phyloP scores from a whole-genome alignment of 2,329 filamentous ascomycete genomes.

The Diplodia intermedia region DNA sequence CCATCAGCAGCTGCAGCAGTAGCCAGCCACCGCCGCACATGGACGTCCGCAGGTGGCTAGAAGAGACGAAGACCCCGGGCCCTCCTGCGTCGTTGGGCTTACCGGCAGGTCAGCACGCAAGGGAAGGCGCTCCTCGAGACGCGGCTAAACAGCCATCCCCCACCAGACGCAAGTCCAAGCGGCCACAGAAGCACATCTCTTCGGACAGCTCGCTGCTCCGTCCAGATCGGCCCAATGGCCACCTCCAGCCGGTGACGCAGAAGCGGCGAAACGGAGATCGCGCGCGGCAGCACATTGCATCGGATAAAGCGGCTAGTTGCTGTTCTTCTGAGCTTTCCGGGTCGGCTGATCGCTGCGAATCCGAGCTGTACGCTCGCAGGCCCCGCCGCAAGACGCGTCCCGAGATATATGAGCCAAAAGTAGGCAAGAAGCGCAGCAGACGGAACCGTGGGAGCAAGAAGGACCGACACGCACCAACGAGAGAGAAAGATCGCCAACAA shows the following conservation, averaged over 20 bases:
- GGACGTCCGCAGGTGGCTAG: slow-evolving; percentile 56
- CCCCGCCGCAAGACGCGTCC: slow-evolving; percentile 56
- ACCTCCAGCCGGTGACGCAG: slow-evolving; percentile 14
- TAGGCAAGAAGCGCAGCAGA: slow-evolving; percentile 37
- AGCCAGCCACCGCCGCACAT: slow-evolving; percentile 40
- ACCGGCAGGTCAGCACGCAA: slow-evolving; percentile 38
- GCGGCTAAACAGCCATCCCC: slow-evolving; percentile 33
- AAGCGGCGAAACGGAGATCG: slow-evolving; percentile 23
- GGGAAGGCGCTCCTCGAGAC: slow-evolving; percentile 34
- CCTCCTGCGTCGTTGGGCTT: slow-evolving; percentile 37
- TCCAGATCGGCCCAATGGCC: slow-evolving; percentile 21
- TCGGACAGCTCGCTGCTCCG: slow-evolving; percentile 52
- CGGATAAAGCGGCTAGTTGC: slow-evolving; percentile 26
- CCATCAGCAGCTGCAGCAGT: slow-evolving; percentile 25
- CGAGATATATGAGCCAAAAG: slow-evolving; percentile 54
- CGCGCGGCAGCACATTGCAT: slow-evolving; percentile 27
- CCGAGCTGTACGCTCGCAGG: slow-evolving; percentile 50
- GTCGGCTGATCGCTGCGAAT: slow-evolving; percentile 32
- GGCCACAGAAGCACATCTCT: slow-evolving; percentile 38
- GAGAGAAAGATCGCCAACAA: slow-evolving; percentile 47
- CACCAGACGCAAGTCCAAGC: slow-evolving; percentile 42
- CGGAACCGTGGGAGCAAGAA: slow-evolving; percentile 39
- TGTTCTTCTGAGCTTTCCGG: slow-evolving; percentile 27
- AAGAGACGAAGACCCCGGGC: slow-evolving; percentile 46
- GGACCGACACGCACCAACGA: slow-evolving; percentile 32